Evolutionary conservation across 2,329 filamentous ascomycete species (phyloP), one percentile per base, ranked within the genome.

Genomic region (Hypomyces rosellus): DNA sequence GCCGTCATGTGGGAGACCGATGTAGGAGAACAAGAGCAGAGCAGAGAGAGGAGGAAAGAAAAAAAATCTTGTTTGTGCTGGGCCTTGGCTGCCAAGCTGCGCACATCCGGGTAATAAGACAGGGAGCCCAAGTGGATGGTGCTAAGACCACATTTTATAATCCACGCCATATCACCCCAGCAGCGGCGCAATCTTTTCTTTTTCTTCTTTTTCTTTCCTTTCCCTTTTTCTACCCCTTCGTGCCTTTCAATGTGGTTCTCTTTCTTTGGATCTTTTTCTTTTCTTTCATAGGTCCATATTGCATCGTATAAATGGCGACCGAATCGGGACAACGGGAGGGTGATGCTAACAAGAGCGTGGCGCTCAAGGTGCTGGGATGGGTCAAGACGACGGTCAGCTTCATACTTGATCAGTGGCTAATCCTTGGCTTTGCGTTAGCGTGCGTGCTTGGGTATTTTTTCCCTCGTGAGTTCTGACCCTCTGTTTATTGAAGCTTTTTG

Each of bases 321-420:
- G 25, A 30, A 42, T 42, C 12, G 42, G 49, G 47, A 45, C 49
- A 44, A 30, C 25, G 25, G 25, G 25, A 7, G 25, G 25, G 2
- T 30, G 25, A 30, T 11, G 36, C 7, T 16, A 12, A 7, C 36
- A n/a, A 38, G 16, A 3, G 8, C 14, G 36, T 7, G 36, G 7
- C 14, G 36, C 36, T 14, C 42, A 25, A n/a, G 30, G 25, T 33
- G 14, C 12, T 34, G 20, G 14, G 42, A 45, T 34, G 33, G 13
- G 42, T 22, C 14, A 20, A 14, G 16, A 7, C 54, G 36, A 50
- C 54, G 11, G 48, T 47, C 45, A 53, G 54, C 53, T 65, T 78
- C 50, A 45, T 80, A 43, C 63, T 71, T 45, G 75, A 78, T 49
- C 83, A 86, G 68, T 86, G 82, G 79, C 77, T 86, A 50, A 71